Base-by-base conservation (phyloP, 306 rosid species). In the Vigna angularis region DNA sequence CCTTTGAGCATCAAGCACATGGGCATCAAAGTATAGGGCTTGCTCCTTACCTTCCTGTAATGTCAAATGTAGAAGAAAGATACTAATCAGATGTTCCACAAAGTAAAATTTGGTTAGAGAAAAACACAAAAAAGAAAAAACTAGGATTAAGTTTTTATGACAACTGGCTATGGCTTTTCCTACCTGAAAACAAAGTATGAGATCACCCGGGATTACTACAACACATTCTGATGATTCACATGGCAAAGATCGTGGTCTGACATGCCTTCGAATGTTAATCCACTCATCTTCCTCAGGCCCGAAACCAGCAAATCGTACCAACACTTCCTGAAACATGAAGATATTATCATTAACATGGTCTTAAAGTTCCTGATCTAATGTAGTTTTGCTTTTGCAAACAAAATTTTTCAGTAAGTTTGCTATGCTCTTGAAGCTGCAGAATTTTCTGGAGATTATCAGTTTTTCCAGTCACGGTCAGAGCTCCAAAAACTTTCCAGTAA, bases 251-350 rank as follows among this genome's bases (percentile, higher is more conserved):
- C 98, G 97, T 16, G 93, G 99, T 73, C 99, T 85, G 32, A 96
- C 92, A 86, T 93, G 88, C 81, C 82, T 91, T 80, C 85, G 87
- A 26, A 96, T 82, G 80, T 93, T 96, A 80, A 90, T 74, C 99
- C 99, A 96, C 87, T 96, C 99, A 80, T 96, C 99, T 81, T 96
- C 99, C 78, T 96, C 99, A 0, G 94, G 80, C 82, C 99, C 98
- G 82, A 96, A 96, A 75, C 99, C 99, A 78, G 97, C 69, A 90
- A 96, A 96, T 18, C 97, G 86, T 32, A 96, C 93, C 64, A 93
- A 85, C 34, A 91, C 98, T 77, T 93, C 99, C 99, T 96, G 82
- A 82, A 83, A 84, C 55, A 74, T n/a, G 67, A 81, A 66, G 44
- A 73, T 55, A 47, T 52, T 38, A 65, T 51, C 14, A 62, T 49